Conservation (phyloP, 2,329 filamentous ascomycete species). For the Fusarium brachygibbosum region DNA sequence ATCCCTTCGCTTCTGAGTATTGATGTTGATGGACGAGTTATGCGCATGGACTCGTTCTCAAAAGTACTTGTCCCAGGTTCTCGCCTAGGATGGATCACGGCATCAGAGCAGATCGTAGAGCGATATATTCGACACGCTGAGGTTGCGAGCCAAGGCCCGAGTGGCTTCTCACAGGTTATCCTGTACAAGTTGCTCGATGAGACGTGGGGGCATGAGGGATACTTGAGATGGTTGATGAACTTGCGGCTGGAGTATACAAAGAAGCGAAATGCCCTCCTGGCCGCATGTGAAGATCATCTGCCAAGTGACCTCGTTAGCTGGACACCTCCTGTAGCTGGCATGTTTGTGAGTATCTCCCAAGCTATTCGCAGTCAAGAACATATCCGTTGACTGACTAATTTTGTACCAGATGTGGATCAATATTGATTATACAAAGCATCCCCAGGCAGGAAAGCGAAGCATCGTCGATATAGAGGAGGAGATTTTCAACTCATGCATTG, state of each 20-base stretch:
- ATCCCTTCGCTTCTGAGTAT: constrained; percentile 80
- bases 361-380: neutral
- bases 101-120: constrained; percentile 85
- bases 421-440: constrained; percentile 76
- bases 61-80: constrained; percentile 90
- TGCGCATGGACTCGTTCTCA: constrained; percentile 93
- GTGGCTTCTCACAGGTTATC: constrained; percentile 85
- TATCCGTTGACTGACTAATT: neutral
- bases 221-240: constrained; percentile 89
- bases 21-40: constrained; percentile 87
- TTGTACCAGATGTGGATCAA: constrained; percentile 75
- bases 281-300: constrained; percentile 83
- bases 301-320: constrained; percentile 82
- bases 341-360: constrained; percentile 81
- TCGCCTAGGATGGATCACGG: constrained; percentile 90
- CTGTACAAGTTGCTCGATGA: constrained; percentile 93
- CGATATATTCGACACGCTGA: constrained; percentile 87
- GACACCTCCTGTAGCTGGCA: constrained; percentile 85
- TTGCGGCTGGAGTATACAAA: constrained; percentile 84
- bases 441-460: constrained; percentile 64
- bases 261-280: constrained; percentile 81
- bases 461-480: constrained; percentile 83
- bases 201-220: constrained; percentile 92
- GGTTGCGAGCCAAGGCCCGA: constrained; percentile 85
- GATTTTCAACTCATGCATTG: constrained; percentile 83